phyloP scores from a whole-genome alignment of 2,329 filamentous ascomycete species.

The Dactylellina parvicollis region DNA sequence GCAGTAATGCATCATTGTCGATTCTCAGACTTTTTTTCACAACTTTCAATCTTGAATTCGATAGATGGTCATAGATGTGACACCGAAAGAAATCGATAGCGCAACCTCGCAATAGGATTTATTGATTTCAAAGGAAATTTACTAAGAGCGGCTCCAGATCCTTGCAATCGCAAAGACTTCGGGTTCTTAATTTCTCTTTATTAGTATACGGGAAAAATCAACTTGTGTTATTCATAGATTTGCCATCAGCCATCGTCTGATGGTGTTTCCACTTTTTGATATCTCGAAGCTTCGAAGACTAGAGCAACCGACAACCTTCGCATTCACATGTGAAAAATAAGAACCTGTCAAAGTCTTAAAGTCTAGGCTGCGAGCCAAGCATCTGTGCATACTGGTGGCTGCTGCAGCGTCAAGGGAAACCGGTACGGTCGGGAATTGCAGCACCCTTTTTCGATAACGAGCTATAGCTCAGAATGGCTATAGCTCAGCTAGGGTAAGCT shows the following conservation, averaged over 20 bases:
- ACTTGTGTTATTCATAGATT: neutral
- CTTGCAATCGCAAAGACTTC: neutral
- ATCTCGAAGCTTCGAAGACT: slow-evolving; percentile 1
- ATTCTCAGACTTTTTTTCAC: neutral
- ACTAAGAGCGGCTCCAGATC: neutral
- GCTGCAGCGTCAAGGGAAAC: slow-evolving; percentile 52
- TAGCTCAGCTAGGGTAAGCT: slow-evolving; percentile 22
- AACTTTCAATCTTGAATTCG: neutral
- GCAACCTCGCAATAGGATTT: neutral
- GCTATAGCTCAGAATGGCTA: slow-evolving; percentile 7
- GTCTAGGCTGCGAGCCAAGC: slow-evolving; percentile 51
- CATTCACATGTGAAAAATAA: slow-evolving; percentile 50
- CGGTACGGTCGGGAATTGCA: slow-evolving; percentile 42
- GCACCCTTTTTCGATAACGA: slow-evolving; percentile 17
- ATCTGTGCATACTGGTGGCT: slow-evolving; percentile 47
- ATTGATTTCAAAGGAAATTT: neutral
- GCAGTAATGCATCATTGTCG: neutral
- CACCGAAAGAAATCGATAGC: neutral
- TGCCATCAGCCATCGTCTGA: neutral
- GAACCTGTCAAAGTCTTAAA: slow-evolving; percentile 17
- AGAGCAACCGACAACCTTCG: neutral
- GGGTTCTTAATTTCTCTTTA: neutral
- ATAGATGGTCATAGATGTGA: neutral
- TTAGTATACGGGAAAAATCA: too few species aligned
- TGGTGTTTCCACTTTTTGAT: slow-evolving; percentile 2